A percentile compares a stretch with the other conserved stretches of the same genome.
phyloP scores from a whole-genome alignment of 306 rosid species.

The Inga leiocalycina region DNA sequence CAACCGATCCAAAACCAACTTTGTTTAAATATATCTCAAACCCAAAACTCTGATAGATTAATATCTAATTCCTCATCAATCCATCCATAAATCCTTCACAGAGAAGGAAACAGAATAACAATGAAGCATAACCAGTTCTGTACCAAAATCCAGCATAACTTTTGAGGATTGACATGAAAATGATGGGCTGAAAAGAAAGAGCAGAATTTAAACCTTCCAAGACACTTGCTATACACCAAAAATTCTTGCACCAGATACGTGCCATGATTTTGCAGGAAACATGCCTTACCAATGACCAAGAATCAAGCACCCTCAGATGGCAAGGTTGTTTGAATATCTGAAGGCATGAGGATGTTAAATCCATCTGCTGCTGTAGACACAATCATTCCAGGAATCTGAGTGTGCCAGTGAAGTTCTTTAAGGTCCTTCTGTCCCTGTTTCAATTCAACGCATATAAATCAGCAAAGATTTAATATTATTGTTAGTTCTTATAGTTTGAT shows the following conservation, averaged over 20 bases:
- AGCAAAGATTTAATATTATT: no score
- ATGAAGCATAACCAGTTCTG: background rate
- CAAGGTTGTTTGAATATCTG: slow-evolving; percentile 79
- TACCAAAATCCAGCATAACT: background rate
- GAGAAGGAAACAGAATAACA: background rate
- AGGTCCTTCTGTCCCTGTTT: slow-evolving; percentile 90
- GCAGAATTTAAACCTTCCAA: slow-evolving; percentile 6
- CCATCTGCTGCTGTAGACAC: slow-evolving; percentile 92
- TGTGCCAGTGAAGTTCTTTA: slow-evolving; percentile 95
- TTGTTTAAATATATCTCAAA: background rate
- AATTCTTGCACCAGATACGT: background rate
- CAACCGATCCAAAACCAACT: background rate
- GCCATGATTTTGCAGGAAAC: slow-evolving; percentile 3
- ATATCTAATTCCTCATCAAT: background rate
- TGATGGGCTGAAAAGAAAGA: background rate
- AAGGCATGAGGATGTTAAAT: slow-evolving; percentile 88
- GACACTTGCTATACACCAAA: background rate
- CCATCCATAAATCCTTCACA: background rate
- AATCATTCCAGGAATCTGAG: slow-evolving; percentile 97
- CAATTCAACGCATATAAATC: background rate
- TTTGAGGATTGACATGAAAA: background rate
- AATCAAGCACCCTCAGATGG: slow-evolving; percentile 63
- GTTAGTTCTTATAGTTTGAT: no score
- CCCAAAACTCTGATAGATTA: background rate
- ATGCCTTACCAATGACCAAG: background rate